These are phyloP conservation scores for Trichoderma afroharzianum DNA, from an alignment of 2,329 filamentous ascomycete species.

Conservation along the genomic window DNA sequence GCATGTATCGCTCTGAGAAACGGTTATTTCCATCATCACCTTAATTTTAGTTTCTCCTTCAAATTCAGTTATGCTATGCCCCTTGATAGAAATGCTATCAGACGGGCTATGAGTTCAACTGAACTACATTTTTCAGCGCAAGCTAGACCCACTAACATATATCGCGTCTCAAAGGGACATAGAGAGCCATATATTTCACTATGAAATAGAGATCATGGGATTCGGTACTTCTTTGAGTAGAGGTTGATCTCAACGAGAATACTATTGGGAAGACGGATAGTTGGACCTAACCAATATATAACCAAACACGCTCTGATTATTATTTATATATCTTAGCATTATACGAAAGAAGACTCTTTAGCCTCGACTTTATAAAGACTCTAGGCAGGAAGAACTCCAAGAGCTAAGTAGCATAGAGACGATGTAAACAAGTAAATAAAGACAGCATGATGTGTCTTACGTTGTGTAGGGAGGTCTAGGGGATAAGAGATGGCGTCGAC, in stretches of 20 bases:
- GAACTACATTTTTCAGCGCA: background rate
- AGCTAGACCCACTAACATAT: too few relatives aligned
- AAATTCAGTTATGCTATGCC: background rate
- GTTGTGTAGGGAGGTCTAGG: background rate
- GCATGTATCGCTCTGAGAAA: background rate
- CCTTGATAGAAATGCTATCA: background rate
- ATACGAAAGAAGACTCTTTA: background rate
- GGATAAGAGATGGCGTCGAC: too few relatives aligned
- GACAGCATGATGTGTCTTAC: background rate
- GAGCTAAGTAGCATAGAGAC: accelerated
- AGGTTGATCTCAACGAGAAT: background rate
- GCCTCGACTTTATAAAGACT: background rate
- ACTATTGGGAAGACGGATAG: background rate
- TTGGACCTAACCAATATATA: background rate
- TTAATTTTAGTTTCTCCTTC: background rate
- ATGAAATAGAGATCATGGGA: accelerated
- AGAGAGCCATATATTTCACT: accelerated
- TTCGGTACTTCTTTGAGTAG: background rate
- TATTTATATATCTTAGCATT: background rate
- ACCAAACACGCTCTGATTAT: background rate
- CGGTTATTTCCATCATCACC: background rate
- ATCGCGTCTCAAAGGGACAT: background rate
- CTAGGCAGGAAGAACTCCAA: background rate
- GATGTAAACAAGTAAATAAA: background rate
- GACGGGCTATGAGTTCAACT: background rate